Evolutionary conservation across 192 early-diverging fungal species (phyloP).

Genomic region (Phycomyces nitens): DNA sequence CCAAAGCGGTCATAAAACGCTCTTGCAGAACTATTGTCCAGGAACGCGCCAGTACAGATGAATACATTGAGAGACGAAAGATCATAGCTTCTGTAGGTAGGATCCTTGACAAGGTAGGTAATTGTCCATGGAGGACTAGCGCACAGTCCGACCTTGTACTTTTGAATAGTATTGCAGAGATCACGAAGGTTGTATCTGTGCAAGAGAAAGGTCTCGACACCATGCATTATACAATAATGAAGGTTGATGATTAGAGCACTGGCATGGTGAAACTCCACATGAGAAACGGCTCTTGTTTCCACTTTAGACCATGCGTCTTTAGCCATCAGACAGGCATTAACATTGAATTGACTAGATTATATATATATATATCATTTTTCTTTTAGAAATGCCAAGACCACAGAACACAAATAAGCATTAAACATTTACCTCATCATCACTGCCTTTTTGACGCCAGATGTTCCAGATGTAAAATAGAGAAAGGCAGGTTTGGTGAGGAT

Average conservation of each 20-base stretch:
- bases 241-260: neutral
- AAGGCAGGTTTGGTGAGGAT: slow-evolving; percentile 11
- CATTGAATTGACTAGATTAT: neutral
- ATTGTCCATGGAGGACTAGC: slow-evolving; percentile 61
- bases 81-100: slow-evolving; percentile 29
- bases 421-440: slow-evolving; percentile 23
- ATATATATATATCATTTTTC: neutral
- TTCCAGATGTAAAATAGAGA: slow-evolving; percentile 31
- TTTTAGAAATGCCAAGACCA: no score
- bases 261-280: neutral
- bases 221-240: neutral
- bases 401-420: no score
- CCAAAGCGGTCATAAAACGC: neutral
- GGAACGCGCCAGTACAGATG: neutral
- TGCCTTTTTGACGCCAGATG: slow-evolving; percentile 27
- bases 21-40: neutral
- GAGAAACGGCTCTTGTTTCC: neutral
- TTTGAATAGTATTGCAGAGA: slow-evolving; percentile 50
- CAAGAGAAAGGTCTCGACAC: slow-evolving; percentile 22
- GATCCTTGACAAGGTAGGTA: slow-evolving; percentile 49
- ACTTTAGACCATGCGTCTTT: neutral
- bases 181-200: slow-evolving; percentile 52
- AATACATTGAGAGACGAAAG: slow-evolving; percentile 19
- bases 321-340: neutral
- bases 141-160: slow-evolving; percentile 54